phyloP scores from a whole-genome alignment of 2,329 filamentous ascomycete genomes.

The Leptographium flavum region DNA sequence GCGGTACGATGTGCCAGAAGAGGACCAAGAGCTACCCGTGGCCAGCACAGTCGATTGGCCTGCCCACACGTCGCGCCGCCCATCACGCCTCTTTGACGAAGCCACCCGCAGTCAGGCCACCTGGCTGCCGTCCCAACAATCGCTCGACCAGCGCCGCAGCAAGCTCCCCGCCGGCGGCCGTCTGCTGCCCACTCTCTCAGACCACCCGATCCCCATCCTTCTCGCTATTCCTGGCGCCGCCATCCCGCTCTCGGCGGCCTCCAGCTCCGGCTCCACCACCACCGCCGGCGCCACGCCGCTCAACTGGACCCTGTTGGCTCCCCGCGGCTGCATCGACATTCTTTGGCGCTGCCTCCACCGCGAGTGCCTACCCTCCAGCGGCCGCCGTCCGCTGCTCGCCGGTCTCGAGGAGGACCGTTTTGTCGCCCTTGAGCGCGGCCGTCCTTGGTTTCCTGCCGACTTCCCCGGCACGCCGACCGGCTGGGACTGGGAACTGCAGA shows the following conservation, averaged over 20 bases:
- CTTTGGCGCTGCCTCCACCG: constrained; percentile 82
- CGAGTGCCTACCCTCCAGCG: constrained; percentile 61
- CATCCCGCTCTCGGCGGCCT: neutral
- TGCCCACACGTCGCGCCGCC: constrained; percentile 47
- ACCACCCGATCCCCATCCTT: constrained; percentile 67
- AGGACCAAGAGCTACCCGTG: neutral
- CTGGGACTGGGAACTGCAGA: constrained; percentile 58
- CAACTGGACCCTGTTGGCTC: constrained; percentile 66
- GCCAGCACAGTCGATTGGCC: constrained; percentile 51
- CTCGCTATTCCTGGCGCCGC: constrained; percentile 30
- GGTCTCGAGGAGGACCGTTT: constrained; percentile 70
- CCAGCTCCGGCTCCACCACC: neutral
- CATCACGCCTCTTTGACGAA: constrained; percentile 52
- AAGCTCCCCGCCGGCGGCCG: constrained; percentile 40
- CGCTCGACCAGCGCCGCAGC: constrained; percentile 63
- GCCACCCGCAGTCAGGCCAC: constrained; percentile 49
- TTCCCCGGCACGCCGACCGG: constrained; percentile 69
- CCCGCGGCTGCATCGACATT: constrained; percentile 77
- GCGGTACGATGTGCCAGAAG: constrained; percentile 61
- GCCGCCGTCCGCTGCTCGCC: constrained; percentile 61
- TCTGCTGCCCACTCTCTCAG: constrained; percentile 39
- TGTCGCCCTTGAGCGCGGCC: constrained; percentile 62
- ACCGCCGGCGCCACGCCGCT: neutral
- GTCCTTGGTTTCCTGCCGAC: constrained; percentile 78
- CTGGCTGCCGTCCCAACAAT: constrained; percentile 59